Base-by-base conservation (phyloP, 371 early-diverging fungal genomes). In the Actinomucor elegans region DNA sequence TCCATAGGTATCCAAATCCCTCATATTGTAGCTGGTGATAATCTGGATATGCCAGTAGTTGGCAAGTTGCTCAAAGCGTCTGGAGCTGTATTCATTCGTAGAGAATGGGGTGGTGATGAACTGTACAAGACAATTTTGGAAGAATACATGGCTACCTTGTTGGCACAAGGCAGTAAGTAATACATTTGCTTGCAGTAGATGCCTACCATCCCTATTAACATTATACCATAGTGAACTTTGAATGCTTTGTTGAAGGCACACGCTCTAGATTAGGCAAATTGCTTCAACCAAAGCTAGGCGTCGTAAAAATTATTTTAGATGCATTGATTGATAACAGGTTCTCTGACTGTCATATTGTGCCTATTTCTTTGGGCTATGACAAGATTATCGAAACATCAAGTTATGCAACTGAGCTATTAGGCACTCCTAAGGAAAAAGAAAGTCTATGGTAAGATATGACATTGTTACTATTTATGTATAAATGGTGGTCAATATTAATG, bases 11-110 rank as follows among this genome's bases (percentile, higher is more conserved):
- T 94, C 18, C 91, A 90, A 23, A 67, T 93, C 21, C 94, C 94
- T 23, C 91, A 91, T 60, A 91, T 94, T 52, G 89, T 92, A 6
- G 94, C 94, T 4, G 94, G 94, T 11, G 90, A 94, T 47, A 94
- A 94, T 69, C 62, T 94, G 48, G 88, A 93, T 66, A 67, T 93
- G 72, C 92, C 92, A 4, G 49, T 87, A 15, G 79, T 93, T n/a
- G 92, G 92, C 26, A 70, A 65, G 32, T 48, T 90, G 0, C 67
- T 93, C 43, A 82, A 84, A 35, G 71, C 79, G 10, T 81, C 77
- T 35, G 94, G 94, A 3, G 94, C 93, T 0, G 89, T 93, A 57
- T 94, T 84, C 56, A 93, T 94, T 32, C 81, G 90, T 7, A 71
- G 94, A 32, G 78, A 83, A 43, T 94, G 91, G 91, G 90, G 89